Evolutionary conservation across 2,329 filamentous ascomycete species (phyloP).

Genomic region (Alternaria atra): DNA sequence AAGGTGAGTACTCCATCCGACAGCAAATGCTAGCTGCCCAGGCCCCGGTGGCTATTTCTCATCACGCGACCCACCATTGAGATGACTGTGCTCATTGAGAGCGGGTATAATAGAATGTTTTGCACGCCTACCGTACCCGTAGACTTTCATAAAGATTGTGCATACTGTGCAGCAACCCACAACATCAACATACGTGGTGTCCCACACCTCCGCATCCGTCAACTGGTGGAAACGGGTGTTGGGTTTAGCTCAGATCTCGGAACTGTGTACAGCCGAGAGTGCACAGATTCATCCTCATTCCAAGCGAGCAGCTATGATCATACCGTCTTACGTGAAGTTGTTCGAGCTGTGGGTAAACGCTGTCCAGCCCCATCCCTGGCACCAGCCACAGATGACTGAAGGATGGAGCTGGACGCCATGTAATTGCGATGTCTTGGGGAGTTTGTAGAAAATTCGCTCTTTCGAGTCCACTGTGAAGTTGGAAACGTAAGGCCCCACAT

Average conservation of each 20-base stretch:
- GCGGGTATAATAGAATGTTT: background rate
- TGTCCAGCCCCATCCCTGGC: background rate
- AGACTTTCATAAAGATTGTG: background rate
- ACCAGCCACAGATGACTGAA: background rate
- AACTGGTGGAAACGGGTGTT: background rate
- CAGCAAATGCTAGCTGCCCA: too few species aligned
- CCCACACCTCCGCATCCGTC: background rate
- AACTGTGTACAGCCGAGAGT: background rate
- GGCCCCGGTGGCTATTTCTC: too few species aligned
- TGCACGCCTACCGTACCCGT: background rate
- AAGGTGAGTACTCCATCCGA: too few species aligned
- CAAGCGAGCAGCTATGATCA: background rate
- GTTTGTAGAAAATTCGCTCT: background rate
- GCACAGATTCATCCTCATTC: background rate
- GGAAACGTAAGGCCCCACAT: background rate
- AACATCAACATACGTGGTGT: background rate
- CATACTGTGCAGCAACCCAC: background rate
- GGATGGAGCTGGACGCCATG: background rate
- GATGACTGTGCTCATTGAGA: background rate
- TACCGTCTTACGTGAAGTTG: background rate
- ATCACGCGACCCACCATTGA: background rate
- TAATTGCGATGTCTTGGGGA: background rate
- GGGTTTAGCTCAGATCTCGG: background rate
- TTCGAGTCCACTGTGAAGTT: background rate
- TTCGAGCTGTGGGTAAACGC: background rate